A percentile compares a stretch with the other conserved stretches of the same genome.
phyloP scores from a whole-genome alignment of 225 moss, liverwort and hornwort genomes.

The Bryum argenteum region DNA sequence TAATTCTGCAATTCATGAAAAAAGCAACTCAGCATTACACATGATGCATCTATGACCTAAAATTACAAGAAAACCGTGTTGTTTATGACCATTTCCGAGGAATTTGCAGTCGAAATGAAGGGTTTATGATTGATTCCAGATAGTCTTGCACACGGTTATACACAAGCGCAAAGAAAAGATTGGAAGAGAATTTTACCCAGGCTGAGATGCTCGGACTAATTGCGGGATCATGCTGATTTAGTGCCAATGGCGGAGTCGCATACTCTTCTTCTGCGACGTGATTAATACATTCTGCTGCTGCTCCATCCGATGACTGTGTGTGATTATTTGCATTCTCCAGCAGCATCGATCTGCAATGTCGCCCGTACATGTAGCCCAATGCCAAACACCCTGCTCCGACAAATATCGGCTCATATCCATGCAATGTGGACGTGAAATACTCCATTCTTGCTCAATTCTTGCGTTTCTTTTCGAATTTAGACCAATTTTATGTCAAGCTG shows the following conservation, averaged over 20 bases:
- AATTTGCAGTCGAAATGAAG: no score
- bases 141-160: no score
- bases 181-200: neutral
- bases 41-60: no score
- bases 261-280: rapidly evolving
- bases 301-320: neutral
- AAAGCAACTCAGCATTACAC: no score
- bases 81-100: no score
- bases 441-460: conserved; percentile 1
- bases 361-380: conserved; percentile 31
- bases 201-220: neutral
- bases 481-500: no score
- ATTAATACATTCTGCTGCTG: conserved; percentile 9
- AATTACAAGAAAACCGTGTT: no score
- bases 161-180: no score
- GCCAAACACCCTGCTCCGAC: conserved; percentile 32
- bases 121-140: no score
- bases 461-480: no score
- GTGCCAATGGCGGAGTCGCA: neutral
- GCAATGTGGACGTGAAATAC: neutral
- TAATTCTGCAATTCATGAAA: neutral
- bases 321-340: neutral
- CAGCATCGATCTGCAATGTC: conserved; percentile 5
- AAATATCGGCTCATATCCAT: conserved; percentile 40
- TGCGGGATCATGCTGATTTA: rapidly evolving